Evolutionary conservation across 1,284 basidiomycete genomes (phyloP).

Genomic region (Pterula multifida): DNA sequence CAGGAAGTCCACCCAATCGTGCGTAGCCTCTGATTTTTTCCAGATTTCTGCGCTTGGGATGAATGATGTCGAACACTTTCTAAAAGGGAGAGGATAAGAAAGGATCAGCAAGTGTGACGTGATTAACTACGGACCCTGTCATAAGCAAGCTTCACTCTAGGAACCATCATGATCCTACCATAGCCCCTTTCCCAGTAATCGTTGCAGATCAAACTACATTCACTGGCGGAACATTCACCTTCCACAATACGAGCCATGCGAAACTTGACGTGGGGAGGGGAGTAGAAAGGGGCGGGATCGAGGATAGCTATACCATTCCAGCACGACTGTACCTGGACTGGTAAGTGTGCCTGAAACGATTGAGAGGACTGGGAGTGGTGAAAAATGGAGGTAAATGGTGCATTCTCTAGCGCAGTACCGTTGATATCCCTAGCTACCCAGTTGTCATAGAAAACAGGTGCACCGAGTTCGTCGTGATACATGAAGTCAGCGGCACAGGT

Average conservation of each 20-base stretch:
- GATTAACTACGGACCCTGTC: constrained; percentile 50
- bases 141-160: constrained; percentile 89
- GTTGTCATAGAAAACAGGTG: constrained; percentile 94
- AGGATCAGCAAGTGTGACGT: not conserved
- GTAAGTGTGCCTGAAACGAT: constrained; percentile 83
- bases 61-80: constrained; percentile 89
- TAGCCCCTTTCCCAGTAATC: constrained; percentile 90
- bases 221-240: constrained; percentile 84
- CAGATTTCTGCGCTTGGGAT: constrained; percentile 78
- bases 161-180: constrained; percentile 92
- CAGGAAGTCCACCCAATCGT: constrained; percentile 82
- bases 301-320: constrained; percentile 94
- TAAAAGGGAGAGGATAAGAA: constrained; percentile 18
- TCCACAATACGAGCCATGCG: constrained; percentile 80
- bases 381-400: constrained; percentile 88
- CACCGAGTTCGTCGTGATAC: constrained; percentile 86
- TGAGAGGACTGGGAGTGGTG: constrained; percentile 65
- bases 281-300: constrained; percentile 88
- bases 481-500: constrained; percentile 96
- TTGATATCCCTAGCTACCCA: constrained; percentile 97
- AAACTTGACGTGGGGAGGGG: constrained; percentile 80
- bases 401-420: constrained; percentile 92
- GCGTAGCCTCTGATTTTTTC: constrained; percentile 89
- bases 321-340: constrained; percentile 90
- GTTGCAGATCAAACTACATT: constrained; percentile 93